Conservation (phyloP, 2,329 filamentous ascomycete species). For the Scortechinia acanthostroma region DNA sequence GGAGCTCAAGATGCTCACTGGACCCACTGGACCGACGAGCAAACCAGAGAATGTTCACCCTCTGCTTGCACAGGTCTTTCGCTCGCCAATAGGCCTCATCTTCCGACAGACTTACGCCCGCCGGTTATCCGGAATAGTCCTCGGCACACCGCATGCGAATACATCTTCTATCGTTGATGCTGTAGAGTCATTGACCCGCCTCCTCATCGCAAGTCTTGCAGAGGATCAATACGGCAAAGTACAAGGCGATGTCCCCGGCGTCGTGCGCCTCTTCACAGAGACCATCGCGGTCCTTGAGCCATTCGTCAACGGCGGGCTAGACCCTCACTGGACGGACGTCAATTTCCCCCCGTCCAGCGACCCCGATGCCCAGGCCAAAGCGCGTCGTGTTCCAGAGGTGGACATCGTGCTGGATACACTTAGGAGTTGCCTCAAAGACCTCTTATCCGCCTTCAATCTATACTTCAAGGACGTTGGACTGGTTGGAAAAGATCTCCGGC, state of each 20-base stretch:
- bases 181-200: slow-evolving; percentile 57
- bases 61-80: slow-evolving; percentile 32
- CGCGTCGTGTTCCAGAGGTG: background rate
- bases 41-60: slow-evolving; percentile 38
- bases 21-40: slow-evolving; percentile 6
- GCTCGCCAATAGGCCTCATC: slow-evolving; percentile 50
- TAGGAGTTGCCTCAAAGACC: background rate
- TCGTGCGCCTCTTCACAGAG: slow-evolving; percentile 67
- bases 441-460: background rate
- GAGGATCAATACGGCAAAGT: slow-evolving; percentile 84
- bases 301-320: slow-evolving; percentile 45
- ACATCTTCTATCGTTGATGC: slow-evolving; percentile 65
- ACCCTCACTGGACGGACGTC: slow-evolving; percentile 73
- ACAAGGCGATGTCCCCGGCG: slow-evolving; percentile 69
- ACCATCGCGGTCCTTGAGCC: slow-evolving; percentile 64
- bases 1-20: slow-evolving; percentile 24
- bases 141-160: slow-evolving; percentile 69
- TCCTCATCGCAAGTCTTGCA: slow-evolving; percentile 66
- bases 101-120: slow-evolving; percentile 67
- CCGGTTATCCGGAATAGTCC: slow-evolving; percentile 57
- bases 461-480: background rate
- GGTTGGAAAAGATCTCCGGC: background rate
- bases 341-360: background rate
- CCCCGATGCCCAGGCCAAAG: background rate
- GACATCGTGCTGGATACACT: background rate